Base-by-base conservation (phyloP, 805 yeast genomes). In the Pichia manshurica region DNA sequence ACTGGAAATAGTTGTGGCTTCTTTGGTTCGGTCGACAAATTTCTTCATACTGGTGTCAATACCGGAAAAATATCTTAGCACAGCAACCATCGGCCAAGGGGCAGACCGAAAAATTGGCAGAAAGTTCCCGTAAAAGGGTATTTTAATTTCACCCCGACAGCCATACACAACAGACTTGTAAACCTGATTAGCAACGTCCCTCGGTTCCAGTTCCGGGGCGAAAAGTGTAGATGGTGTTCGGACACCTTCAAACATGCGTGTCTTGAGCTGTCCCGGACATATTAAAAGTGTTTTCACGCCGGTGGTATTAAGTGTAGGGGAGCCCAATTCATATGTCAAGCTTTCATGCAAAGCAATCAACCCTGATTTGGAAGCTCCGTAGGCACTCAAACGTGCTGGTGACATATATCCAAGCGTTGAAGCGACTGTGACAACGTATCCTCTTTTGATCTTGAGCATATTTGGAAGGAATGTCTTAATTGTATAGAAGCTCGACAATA, bases 321-420 rank as follows among this genome's bases (percentile, higher is more conserved):
- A 72, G 0, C 84, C 82, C 25, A 85, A 59, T 62, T 85, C 93
- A 57, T 78, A 79, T 0, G 85, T 78, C 32, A 91, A 66, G 0
- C 91, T 81, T 61, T 87, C 95, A 61, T 90, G 97, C 37, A 89
- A 66, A 0, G 91, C 89, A 45, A 91, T 78, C 25, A 87, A 65
- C 0, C 95, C 97, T 0, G 95, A 82, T 62, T 91, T 91, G 15
- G 95, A 78, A 0, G 97, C 96, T 0, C 96, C 96, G 60, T 91
- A 91, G 0, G 85, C 85, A 39, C 82, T 70, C 48, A 87, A 70
- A 20, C 84, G 71, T 9, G 95, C 90, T 0, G 97, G 97, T 0
- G 93, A 75, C 71, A 86, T 74, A 53, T 83, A 81, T 0, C 96
- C 97, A 46, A 91, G 69, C 0, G 87, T 89, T 0, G 96, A 87